Evolutionary conservation across 2,329 filamentous ascomycete species (phyloP), one percentile per base, ranked within the genome.

Genomic region (Drechslera avenae): DNA sequence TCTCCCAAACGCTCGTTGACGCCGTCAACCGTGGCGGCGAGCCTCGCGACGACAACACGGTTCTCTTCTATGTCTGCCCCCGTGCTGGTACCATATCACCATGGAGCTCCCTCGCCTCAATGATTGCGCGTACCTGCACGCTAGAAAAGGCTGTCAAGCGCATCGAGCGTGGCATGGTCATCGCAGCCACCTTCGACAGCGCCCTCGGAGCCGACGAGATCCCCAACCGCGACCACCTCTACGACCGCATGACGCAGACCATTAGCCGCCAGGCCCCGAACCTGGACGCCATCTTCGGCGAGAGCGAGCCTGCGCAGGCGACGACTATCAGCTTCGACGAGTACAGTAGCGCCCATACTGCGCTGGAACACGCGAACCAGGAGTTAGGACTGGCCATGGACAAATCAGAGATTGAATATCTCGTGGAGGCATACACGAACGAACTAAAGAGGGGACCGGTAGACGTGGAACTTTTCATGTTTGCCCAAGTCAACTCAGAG

Each of bases 391-490:
- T 99, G 56, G 92, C 91, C 14, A 82, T 99, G 51, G 93, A 97
- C 72, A 81, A 86, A 50, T 87, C 87, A 7, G 92, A 99, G 73
- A 95, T 97, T 73, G 87, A 96, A 52, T 97, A 99, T 69, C 81
- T 99, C 32, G 90, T 96, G n/a, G 86, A 91, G 61, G 87, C 87
- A 34, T 94, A 91, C 74, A 85, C 84, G 5, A 79, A 85, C 31
- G 82, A 80, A 50, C 78, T 87, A 14, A 83, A 85, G 56, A 79
- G 86, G 31, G 78, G 83, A 40, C 90, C 90, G 1, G 87, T 91
- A 54, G 94, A 97, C 72, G 90, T 97, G 36, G 94, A 99, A 77
- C 82, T 97, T 17, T 97, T 97, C 81, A 97, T 97, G 94, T 99
- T 97, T 73, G 93, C 93, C 13, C 94, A 99, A 76, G 93, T 99